Base-by-base conservation (phyloP, 2,329 filamentous ascomycete genomes). In the Raffaelea albimanens region DNA sequence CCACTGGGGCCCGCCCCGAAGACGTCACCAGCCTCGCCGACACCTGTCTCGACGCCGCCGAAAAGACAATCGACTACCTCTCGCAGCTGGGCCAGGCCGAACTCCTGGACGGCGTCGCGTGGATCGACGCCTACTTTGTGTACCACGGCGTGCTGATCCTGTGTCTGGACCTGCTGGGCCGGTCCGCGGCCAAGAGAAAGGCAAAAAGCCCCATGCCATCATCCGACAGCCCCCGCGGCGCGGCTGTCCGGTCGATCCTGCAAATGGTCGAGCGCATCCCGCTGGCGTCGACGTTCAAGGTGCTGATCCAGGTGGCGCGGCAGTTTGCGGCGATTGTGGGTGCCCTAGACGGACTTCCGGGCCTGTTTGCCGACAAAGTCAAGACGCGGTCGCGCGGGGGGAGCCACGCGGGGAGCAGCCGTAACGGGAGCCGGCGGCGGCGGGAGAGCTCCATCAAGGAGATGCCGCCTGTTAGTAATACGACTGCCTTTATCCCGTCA, bases 41-140 rank as follows among this genome's bases (percentile, higher is more conserved):
- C 22, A 53, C 59, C 0, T 68, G 66, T 48, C 56, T 64, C 16
- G 59, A 63, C 11, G 66, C 65, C 3, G 65, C 66, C 3, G 61
- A 62, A 33, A 52, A 55, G 1, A 51, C 64, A 10, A 58, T 61
- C 23, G 58, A 56, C 13, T 57, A 65, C 23, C 49, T 69, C 4
- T 55, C 63, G 18, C 59, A 62, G 43, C 57, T 69, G 0, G 64
- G 65, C n/a, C 45, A 57, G 3, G 58, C 63, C 38, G 57, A 58
- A 5, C 63, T 61, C 38, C 66, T 69, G 44, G 63, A 69, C 50
- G 55, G 61, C n/a, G 59, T 65, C 16, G 63, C 62, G 2, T 66
- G 63, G 61, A 66, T 61, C 55, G 67, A 70, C 44, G 55, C 65
- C 4, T 70, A 65, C 59, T 68, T 64, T 39, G 55, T 63, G 3